These are phyloP conservation scores for Tothia fuscella DNA, from an alignment of 2,329 filamentous ascomycete species.

Conservation along the genomic window DNA sequence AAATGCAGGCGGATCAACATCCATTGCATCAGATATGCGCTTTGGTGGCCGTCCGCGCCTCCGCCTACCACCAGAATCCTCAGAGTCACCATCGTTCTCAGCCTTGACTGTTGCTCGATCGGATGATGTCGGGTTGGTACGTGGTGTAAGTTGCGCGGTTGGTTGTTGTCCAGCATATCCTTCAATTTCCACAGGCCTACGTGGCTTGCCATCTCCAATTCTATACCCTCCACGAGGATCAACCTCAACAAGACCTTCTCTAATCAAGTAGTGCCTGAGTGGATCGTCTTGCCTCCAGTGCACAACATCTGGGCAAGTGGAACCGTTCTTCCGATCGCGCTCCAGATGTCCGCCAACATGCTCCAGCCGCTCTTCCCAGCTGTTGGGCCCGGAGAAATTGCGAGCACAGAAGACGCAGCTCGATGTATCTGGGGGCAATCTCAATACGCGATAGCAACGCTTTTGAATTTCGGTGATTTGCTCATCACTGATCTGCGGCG, in stretches of 20 bases:
- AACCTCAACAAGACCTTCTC: conserved; percentile 24
- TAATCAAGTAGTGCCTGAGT: conserved; percentile 28
- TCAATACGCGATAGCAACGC: conserved; percentile 48
- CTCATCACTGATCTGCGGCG: conserved; percentile 31
- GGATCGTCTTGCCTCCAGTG: conserved; percentile 8
- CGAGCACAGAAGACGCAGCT: conserved; percentile 53
- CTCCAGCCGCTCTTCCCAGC: conserved; percentile 79
- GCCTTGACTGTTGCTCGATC: background rate
- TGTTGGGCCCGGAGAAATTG: conserved; percentile 41
- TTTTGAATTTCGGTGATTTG: conserved; percentile 44
- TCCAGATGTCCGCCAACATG: conserved; percentile 77
- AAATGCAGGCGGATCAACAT: conserved; percentile 2
- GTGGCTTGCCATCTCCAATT: conserved; percentile 10
- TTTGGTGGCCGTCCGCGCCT: conserved; percentile 9
- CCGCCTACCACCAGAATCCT: conserved; percentile 8
- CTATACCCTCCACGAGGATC: conserved; percentile 8
- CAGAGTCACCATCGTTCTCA: conserved; percentile 5
- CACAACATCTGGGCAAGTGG: conserved; percentile 10
- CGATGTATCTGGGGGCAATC: conserved; percentile 49
- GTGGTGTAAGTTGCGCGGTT: conserved; percentile 7
- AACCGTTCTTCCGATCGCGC: conserved; percentile 29
- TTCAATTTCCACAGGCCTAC: conserved; percentile 9
- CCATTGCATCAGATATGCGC: conserved; percentile 7
- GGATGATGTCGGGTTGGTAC: conserved; percentile 1
- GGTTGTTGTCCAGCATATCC: conserved; percentile 7